These are phyloP conservation scores for Suhomyces taliae DNA, from an alignment of 1,139 yeast species.

Conservation along the genomic window DNA sequence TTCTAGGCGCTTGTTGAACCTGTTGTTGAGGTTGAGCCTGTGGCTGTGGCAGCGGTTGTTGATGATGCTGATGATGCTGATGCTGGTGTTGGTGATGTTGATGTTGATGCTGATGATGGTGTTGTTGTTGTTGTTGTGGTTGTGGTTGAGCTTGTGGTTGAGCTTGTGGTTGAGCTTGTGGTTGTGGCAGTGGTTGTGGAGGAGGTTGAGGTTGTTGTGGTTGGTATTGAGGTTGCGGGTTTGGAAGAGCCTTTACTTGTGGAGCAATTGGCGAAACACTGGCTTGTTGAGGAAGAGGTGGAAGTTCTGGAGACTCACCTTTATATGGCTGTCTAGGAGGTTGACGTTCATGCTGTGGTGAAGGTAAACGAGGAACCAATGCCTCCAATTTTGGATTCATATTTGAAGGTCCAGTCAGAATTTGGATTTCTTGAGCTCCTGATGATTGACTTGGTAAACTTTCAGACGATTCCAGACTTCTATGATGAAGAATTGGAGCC, in stretches of 20 bases:
- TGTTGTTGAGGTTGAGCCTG: slow-evolving; percentile 1
- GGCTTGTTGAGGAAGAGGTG: slow-evolving; percentile 4
- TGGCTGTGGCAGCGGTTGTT: slow-evolving; percentile 1
- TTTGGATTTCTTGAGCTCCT: background rate
- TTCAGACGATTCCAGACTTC: slow-evolving; percentile 9
- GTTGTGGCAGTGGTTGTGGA: slow-evolving; percentile 2
- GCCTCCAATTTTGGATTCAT: background rate
- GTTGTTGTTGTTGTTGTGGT: background rate
- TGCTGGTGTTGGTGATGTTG: background rate
- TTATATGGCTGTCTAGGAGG: background rate
- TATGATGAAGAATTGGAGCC: slow-evolving; percentile 3
- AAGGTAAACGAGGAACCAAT: slow-evolving; percentile 1
- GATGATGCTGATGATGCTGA: slow-evolving; percentile 3
- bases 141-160: slow-evolving; percentile 1
- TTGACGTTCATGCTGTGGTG: background rate
- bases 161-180: slow-evolving; percentile 1
- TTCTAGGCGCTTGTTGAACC: background rate
- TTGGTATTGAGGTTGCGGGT: slow-evolving; percentile 3
- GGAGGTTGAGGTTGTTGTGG: background rate
- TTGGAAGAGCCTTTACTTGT: background rate
- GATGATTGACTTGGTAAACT: background rate
- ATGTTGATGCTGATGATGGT: background rate
- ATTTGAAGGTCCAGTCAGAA: background rate
- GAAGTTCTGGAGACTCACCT: slow-evolving; percentile 1
- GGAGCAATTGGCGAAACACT: background rate